A percentile compares a stretch with the other conserved stretches of the same genome.
Evolutionary conservation across 83 land plant genomes (phyloP).

Genomic region (Picea mariana): DNA sequence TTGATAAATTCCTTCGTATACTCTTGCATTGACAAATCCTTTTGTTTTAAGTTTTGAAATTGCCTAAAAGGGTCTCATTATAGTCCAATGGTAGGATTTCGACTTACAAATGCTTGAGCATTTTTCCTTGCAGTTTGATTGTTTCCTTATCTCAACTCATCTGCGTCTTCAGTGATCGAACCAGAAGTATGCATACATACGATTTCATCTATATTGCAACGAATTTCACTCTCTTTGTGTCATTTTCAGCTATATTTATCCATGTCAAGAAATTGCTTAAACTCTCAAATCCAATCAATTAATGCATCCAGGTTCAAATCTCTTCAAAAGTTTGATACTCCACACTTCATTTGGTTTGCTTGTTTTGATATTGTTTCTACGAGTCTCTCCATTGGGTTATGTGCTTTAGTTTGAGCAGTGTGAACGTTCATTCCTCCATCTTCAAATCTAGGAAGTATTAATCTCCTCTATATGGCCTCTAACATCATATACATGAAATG

Average conservation of each 20-base stretch:
- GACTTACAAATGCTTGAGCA: neutral
- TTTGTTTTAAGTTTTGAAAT: neutral
- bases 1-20: neutral
- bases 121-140: neutral
- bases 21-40: neutral
- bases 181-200: neutral
- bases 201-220: constrained; percentile 1
- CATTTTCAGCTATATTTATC: neutral
- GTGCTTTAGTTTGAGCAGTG: neutral
- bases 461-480: neutral
- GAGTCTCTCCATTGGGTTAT: neutral
- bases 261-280: neutral
- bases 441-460: neutral
- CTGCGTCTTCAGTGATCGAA: neutral
- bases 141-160: neutral
- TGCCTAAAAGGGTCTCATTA: neutral
- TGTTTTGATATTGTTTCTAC: neutral
- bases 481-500: too few relatives aligned
- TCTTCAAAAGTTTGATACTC: neutral
- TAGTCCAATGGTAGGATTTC: neutral
- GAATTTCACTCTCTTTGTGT: neutral
- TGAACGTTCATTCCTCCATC: neutral
- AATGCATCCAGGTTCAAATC: neutral
- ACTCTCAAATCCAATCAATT: neutral
- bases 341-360: neutral